Evolutionary conservation across 176 grass and related monocot species (phyloP).

Genomic region (Ensete glaucum): DNA sequence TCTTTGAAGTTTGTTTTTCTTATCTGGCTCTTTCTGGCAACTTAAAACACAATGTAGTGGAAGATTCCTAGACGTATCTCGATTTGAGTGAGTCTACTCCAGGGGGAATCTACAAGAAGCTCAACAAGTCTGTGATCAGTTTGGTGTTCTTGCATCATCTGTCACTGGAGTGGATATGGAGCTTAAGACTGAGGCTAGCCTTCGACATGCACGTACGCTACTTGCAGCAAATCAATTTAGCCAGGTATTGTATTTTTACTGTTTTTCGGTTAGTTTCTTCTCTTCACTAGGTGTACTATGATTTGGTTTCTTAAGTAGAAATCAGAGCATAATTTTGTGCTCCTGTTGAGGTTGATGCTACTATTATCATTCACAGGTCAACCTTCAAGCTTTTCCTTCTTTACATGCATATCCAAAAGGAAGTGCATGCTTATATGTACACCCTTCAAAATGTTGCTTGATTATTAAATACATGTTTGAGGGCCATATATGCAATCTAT

Average conservation of each 20-base stretch:
- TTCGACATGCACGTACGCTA: constrained; percentile 70
- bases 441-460: too few relatives aligned
- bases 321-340: neutral
- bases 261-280: neutral
- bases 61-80: neutral
- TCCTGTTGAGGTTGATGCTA: neutral
- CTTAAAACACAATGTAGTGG: neutral
- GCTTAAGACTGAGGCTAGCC: constrained; percentile 71
- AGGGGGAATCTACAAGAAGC: constrained; percentile 80
- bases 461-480: too few relatives aligned
- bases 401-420: neutral
- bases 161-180: constrained; percentile 83
- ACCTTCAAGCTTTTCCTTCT: neutral
- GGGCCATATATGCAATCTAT: too few relatives aligned
- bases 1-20: neutral
- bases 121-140: constrained; percentile 75
- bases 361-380: neutral
- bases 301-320: neutral
- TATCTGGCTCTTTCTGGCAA: neutral
- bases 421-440: neutral
- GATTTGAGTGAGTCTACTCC: constrained; percentile 20
- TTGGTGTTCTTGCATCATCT: constrained; percentile 73
- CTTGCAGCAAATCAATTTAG: constrained; percentile 85
- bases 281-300: neutral
- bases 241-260: constrained; percentile 42